Base-by-base conservation (phyloP, 148 eudicot genomes). In the Rhododendron griersonianum region DNA sequence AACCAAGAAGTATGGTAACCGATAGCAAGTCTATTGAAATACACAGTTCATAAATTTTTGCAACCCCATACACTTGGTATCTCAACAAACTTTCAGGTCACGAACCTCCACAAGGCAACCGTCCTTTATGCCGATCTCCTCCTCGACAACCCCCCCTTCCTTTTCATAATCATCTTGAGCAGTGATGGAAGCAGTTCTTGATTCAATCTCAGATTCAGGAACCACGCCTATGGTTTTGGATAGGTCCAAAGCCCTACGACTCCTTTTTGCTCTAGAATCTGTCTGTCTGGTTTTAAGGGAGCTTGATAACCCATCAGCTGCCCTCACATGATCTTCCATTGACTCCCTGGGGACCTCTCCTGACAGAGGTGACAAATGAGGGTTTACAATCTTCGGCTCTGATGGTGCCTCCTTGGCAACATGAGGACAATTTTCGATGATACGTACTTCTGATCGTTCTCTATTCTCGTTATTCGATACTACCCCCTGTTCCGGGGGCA, bases 61-160 rank as follows among this genome's bases (percentile, higher is more conserved):
- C 61, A 83, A 57, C 30, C 81, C 37, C 78, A 61, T 47, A 19
- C 37, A 83, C 8, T 65, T 44, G 39, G n/a, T n/a, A 78, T 21
- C 41, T 84, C 10, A 35, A 53, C 21, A 79, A 55, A 71, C 14
- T 55, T 41, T 84, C 78, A 79, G 39, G 25, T 88, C 67, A 89
- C 92, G 84, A 37, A 97, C 99, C 98, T 97, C 99, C 63, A 97
- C 96, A 85, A 82, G 73, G 88, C 86, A 91, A 81, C 94, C 98
- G 83, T 93, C 96, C 88, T 77, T 92, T 65, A 97, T 92, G 85
- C 16, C 77, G 59, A 23, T 55, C 61, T 85, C 91, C 74, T 82
- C 93, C 57, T 87, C 74, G 82, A 61, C 78, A 19, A 85, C 15
- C 25, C 78, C 84, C 3, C 83, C 75, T 18, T 53, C 84, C 50